Evolutionary conservation across 2,329 filamentous ascomycete species (phyloP).

Genomic region (Fusarium staphyleae): DNA sequence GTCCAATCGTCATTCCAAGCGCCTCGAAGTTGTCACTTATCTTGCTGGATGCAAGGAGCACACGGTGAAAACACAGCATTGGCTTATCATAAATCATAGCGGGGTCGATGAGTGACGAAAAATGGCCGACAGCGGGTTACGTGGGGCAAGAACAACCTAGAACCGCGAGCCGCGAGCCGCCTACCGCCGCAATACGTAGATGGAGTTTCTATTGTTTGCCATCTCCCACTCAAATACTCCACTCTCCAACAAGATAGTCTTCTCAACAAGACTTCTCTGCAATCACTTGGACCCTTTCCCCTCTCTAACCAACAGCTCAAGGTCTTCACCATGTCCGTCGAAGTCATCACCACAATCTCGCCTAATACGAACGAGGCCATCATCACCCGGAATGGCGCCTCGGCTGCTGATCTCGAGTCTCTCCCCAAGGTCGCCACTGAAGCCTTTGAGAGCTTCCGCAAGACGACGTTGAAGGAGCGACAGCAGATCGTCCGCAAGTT

Average conservation of each 20-base stretch:
- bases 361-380: slow-evolving; percentile 87
- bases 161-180: slow-evolving; percentile 31
- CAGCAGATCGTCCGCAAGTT: slow-evolving; percentile 84
- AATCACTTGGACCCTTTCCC: slow-evolving; percentile 6
- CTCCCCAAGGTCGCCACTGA: slow-evolving; percentile 76
- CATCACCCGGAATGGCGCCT: slow-evolving; percentile 78
- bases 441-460: slow-evolving; percentile 79
- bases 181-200: slow-evolving; percentile 24
- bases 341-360: slow-evolving; percentile 80
- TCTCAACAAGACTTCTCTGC: slow-evolving; percentile 5
- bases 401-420: slow-evolving; percentile 71
- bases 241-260: slow-evolving; percentile 32
- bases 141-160: slow-evolving; percentile 37
- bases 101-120: slow-evolving; percentile 31
- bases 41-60: background rate
- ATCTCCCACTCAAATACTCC: slow-evolving; percentile 34
- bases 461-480: slow-evolving; percentile 76
- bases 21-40: background rate
- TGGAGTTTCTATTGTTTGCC: slow-evolving; percentile 16
- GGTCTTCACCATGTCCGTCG: slow-evolving; percentile 63
- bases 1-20: background rate
- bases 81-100: slow-evolving; percentile 10
- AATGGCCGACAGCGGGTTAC: slow-evolving; percentile 38
- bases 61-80: background rate
- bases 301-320: slow-evolving; percentile 3